Percentiles rank a stretch among this genome's conserved stretches.
Evolutionary conservation across 805 yeast genomes (phyloP).

Genomic region (Wickerhamiella alocasiicola): DNA sequence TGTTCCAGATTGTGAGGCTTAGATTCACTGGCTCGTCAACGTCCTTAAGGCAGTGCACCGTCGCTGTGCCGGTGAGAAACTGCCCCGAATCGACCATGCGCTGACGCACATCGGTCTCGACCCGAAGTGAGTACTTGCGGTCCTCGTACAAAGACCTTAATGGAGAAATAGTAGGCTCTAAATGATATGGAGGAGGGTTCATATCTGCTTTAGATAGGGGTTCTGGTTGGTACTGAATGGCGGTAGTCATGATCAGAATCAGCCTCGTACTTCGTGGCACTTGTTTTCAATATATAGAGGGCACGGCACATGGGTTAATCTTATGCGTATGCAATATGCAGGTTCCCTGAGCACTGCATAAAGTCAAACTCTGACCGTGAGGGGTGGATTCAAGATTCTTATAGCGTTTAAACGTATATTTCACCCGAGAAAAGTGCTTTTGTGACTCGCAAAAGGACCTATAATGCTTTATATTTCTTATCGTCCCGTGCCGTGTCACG

Average conservation of each 20-base stretch:
- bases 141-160: conserved; percentile 2
- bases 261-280: too few species aligned
- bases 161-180: conserved; percentile 1
- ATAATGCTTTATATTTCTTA: too few species aligned
- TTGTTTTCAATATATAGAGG: too few species aligned
- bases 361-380: background rate
- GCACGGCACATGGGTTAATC: background rate
- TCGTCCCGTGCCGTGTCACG: too few species aligned
- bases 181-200: conserved; percentile 6
- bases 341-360: background rate
- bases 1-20: conserved; percentile 8
- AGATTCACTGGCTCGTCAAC: background rate
- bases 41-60: background rate
- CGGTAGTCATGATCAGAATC: background rate
- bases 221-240: too few species aligned
- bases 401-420: too few species aligned
- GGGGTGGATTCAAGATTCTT: too few species aligned
- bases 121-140: conserved; percentile 6
- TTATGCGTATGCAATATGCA: background rate
- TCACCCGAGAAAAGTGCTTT: too few species aligned
- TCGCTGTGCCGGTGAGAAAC: conserved; percentile 9
- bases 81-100: conserved; percentile 9
- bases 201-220: conserved; percentile 1
- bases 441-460: too few species aligned
- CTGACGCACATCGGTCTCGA: conserved; percentile 9